phyloP scores from a whole-genome alignment of 441 rosid species.

The Erysimum cheiri region DNA sequence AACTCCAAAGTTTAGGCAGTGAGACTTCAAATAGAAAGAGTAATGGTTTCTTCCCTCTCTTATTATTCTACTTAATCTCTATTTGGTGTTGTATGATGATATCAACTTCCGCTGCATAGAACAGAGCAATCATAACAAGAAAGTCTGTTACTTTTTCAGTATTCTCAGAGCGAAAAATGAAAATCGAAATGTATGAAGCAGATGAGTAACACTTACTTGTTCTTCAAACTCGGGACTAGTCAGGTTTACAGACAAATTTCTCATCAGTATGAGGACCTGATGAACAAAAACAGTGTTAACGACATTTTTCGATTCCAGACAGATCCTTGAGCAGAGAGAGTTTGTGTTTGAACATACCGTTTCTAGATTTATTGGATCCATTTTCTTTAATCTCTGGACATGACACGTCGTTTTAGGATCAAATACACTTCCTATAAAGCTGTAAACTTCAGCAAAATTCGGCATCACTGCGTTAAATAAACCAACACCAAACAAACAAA shows the following conservation, averaged over 20 bases:
- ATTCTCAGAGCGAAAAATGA: not conserved
- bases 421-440: conserved; percentile 86
- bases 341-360: conserved; percentile 55
- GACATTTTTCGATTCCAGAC: not conserved
- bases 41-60: not conserved
- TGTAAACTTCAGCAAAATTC: conserved; percentile 80
- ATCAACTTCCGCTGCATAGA: conserved; percentile 17
- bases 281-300: not conserved
- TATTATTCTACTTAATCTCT: not conserved
- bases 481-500: conserved; percentile 11
- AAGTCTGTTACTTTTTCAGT: not conserved
- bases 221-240: conserved; percentile 79
- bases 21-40: not conserved
- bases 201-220: conserved; percentile 54
- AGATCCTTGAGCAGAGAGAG: not conserved
- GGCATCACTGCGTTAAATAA: conserved; percentile 70
- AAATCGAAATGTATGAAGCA: not conserved
- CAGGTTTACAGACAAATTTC: conserved; percentile 76
- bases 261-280: conserved; percentile 84
- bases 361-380: conserved; percentile 84
- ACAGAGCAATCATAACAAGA: not conserved
- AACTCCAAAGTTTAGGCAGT: not conserved
- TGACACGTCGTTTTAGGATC: conserved; percentile 74
- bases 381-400: conserved; percentile 71
- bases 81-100: conserved; percentile 14